phyloP scores from a whole-genome alignment of 495 filamentous ascomycete species.

The Xylaria cubensis region DNA sequence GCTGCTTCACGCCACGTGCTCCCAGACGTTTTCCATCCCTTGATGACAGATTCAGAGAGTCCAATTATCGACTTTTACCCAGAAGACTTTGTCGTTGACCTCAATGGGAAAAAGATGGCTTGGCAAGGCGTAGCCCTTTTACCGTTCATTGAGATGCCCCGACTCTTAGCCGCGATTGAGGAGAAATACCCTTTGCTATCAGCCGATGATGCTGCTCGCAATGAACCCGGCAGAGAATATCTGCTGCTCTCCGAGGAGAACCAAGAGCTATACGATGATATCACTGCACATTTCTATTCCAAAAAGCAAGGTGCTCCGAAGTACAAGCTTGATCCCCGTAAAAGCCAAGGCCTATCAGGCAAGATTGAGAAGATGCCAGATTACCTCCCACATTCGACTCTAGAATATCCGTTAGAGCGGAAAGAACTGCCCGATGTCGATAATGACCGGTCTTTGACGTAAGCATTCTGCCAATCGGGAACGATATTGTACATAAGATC shows the following conservation, averaged over 20 bases:
- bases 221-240: constrained; percentile 79
- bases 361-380: constrained; percentile 78
- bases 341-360: constrained; percentile 82
- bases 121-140: constrained; percentile 96
- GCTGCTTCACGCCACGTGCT: constrained; percentile 92
- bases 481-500: background rate
- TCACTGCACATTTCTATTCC: constrained; percentile 84
- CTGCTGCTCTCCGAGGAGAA: constrained; percentile 84
- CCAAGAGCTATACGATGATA: constrained; percentile 75
- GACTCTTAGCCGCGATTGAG: constrained; percentile 81
- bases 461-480: constrained; percentile 41
- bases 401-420: constrained; percentile 65
- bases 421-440: constrained; percentile 77
- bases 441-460: constrained; percentile 84
- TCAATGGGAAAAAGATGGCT: constrained; percentile 97
- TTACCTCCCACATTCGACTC: constrained; percentile 74
- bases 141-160: constrained; percentile 93
- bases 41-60: constrained; percentile 87
- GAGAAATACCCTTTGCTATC: constrained; percentile 81
- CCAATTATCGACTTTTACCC: constrained; percentile 98
- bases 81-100: constrained; percentile 86
- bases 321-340: constrained; percentile 71
- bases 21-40: constrained; percentile 79
- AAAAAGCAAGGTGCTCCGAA: constrained; percentile 75
- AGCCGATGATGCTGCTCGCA: constrained; percentile 78